Base-by-base conservation (phyloP, 228 moss, liverwort and hornwort species). In the Sphagnum magellanicum region DNA sequence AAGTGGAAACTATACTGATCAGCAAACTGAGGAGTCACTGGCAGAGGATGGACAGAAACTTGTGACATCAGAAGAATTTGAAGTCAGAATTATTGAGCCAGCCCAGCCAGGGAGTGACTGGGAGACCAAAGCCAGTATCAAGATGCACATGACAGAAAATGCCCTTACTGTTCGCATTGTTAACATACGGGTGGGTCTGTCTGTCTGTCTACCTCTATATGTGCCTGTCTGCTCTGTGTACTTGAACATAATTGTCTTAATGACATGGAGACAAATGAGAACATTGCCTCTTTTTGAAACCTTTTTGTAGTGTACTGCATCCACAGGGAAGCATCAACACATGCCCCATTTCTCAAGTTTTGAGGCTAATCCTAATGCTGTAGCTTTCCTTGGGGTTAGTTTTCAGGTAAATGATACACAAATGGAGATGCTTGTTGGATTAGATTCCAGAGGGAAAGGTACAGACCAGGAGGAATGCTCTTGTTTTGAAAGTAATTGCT, bases 61-160 rank as follows among this genome's bases (percentile, higher is more conserved):
- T 59, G 79, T 88, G 16, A 80, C 82, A 11, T 76, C 94, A 8
- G 98, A 98, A 84, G 98, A 89, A 67, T 98, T 86, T 68, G 98
- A 98, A 79, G 98, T 98, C 71, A 94, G 98, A 74, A 88, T 98
- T 48, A 90, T 98, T 68, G 98, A 90, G 69, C 98, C 94, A 70
- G 92, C 90, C 60, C 87, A 89, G 75, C 78, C 84, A 61, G 92
- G 90, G 71, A 88, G 92, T 11, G 79, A 88, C 65, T 98, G 98
- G 98, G 98, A 98, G 77, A 92, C 94, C 60, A 98, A 93, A 77
- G 94, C 90, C 52, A 79, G 87, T n/a, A 87, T 98, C 68, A 85
- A 87, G 68, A 93, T 98, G 98, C 92, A 93, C 64, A 85, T 82
- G 78, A 86, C 91, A 49, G 98, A 98, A 71, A 88, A 91, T 74